Percentiles rank a stretch among this genome's conserved stretches.
These are phyloP conservation scores for Chaetomium globosum DNA, from an alignment of 2,329 filamentous ascomycete genomes.

Conservation along the genomic window DNA sequence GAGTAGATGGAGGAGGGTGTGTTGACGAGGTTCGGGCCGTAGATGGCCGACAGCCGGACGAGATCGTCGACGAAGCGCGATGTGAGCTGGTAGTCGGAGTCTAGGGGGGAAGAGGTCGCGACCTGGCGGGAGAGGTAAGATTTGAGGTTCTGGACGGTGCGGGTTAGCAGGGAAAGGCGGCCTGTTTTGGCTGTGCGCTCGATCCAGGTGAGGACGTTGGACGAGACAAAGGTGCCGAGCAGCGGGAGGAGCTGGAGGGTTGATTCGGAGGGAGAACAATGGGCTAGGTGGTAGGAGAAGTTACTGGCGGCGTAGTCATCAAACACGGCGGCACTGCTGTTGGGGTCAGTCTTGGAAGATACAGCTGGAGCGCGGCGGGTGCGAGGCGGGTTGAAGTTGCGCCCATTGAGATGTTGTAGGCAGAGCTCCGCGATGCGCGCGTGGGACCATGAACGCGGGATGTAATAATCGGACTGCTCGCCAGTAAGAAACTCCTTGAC, in stretches of 20 bases:
- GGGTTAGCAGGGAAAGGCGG: slow-evolving; percentile 23
- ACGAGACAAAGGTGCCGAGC: slow-evolving; percentile 40
- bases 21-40: slow-evolving; percentile 26
- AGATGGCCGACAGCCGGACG: slow-evolving; percentile 26
- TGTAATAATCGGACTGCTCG: slow-evolving; percentile 32
- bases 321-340: slow-evolving; percentile 31
- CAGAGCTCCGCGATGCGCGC: slow-evolving; percentile 42
- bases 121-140: slow-evolving; percentile 28
- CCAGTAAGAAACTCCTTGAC: slow-evolving; percentile 42
- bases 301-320: slow-evolving; percentile 40
- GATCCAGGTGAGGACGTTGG: slow-evolving; percentile 45
- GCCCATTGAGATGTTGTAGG: slow-evolving; percentile 41
- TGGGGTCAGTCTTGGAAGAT: slow-evolving; percentile 12
- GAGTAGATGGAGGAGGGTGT: slow-evolving; percentile 29
- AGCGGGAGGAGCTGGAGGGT: slow-evolving; percentile 34
- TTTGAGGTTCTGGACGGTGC: slow-evolving; percentile 27
- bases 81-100: slow-evolving; percentile 27
- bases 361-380: slow-evolving; percentile 29
- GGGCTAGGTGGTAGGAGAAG: slow-evolving; percentile 44
- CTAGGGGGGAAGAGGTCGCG: slow-evolving; percentile 24
- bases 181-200: slow-evolving; percentile 37
- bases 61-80: slow-evolving; percentile 27
- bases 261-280: slow-evolving; percentile 30
- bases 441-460: slow-evolving; percentile 36
- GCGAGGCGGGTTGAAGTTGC: slow-evolving; percentile 43